A percentile compares a stretch with the other conserved stretches of the same genome.
Conservation (phyloP, 2,329 filamentous ascomycete genomes). For the Lachnellula cervina region DNA sequence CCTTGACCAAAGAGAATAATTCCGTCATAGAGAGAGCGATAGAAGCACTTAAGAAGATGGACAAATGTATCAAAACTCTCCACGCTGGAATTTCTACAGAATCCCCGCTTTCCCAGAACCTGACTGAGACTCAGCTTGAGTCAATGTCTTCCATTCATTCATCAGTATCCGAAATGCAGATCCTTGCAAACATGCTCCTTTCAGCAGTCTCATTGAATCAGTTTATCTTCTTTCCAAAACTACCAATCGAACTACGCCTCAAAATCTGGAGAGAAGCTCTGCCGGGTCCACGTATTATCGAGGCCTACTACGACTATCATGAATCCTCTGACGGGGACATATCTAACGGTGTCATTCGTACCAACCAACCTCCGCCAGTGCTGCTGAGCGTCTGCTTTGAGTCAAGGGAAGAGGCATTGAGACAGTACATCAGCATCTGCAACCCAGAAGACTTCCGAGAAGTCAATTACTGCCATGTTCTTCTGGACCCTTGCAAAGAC, state of each 20-base stretch:
- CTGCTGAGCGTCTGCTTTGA: neutral
- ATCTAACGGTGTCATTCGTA: neutral
- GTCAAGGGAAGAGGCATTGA: neutral
- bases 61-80: neutral
- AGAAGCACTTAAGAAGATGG: neutral
- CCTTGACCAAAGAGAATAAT: neutral
- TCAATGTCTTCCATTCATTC: neutral
- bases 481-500: neutral
- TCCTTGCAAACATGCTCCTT: too few species aligned
- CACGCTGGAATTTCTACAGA: neutral
- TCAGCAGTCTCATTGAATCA: neutral
- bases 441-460: neutral
- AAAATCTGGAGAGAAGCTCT: constrained; percentile 33
- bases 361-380: neutral
- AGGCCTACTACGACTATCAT: neutral
- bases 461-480: neutral
- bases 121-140: neutral
- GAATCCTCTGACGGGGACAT: neutral
- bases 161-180: neutral
- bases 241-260: constrained; percentile 6
- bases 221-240: neutral
- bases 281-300: neutral
- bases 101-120: neutral
- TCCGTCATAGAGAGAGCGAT: neutral
- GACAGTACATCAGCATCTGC: neutral